Evolutionary conservation across 805 yeast species (phyloP).

Genomic region (Candida gorgasii): DNA sequence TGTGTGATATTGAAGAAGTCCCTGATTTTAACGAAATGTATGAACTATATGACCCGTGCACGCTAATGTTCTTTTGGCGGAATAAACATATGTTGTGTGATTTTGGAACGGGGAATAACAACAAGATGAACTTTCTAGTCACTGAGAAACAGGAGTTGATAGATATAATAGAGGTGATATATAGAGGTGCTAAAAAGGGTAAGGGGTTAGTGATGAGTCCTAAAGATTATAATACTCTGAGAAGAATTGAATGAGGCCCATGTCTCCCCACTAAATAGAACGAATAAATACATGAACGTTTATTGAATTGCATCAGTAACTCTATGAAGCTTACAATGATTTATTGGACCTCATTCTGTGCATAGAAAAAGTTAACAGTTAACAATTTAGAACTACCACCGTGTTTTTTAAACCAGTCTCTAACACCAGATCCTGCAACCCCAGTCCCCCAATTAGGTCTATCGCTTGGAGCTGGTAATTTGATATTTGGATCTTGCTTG

Average conservation of each 20-base stretch:
- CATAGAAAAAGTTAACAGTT: conserved; percentile 80
- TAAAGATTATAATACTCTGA: conserved; percentile 52
- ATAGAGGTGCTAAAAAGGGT: conserved; percentile 89
- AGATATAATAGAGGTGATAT: conserved; percentile 86
- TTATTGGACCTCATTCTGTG: conserved; percentile 52
- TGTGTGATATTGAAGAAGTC: conserved; percentile 86
- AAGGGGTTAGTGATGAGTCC: conserved; percentile 90
- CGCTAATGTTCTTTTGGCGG: conserved; percentile 89
- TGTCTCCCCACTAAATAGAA: too few species aligned
- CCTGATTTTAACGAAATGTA: conserved; percentile 89
- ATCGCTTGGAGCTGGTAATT: conserved; percentile 46
- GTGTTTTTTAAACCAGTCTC: conserved; percentile 67
- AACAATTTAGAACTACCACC: conserved; percentile 58
- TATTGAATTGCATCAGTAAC: too few species aligned
- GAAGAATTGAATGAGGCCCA: conserved; percentile 17
- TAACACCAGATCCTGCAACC: conserved; percentile 74
- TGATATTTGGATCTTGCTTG: conserved; percentile 57
- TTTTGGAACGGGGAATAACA: conserved; percentile 97
- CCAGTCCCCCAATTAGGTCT: conserved; percentile 87
- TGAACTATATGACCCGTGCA: conserved; percentile 85
- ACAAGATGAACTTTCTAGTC: conserved; percentile 78
- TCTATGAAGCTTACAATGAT: too few species aligned
- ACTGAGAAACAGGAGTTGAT: conserved; percentile 86
- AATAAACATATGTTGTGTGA: conserved; percentile 98
- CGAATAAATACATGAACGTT: neutral